Evolutionary conservation across 2,329 filamentous ascomycete species (phyloP).

Genomic region (Aspergillus neoniger): DNA sequence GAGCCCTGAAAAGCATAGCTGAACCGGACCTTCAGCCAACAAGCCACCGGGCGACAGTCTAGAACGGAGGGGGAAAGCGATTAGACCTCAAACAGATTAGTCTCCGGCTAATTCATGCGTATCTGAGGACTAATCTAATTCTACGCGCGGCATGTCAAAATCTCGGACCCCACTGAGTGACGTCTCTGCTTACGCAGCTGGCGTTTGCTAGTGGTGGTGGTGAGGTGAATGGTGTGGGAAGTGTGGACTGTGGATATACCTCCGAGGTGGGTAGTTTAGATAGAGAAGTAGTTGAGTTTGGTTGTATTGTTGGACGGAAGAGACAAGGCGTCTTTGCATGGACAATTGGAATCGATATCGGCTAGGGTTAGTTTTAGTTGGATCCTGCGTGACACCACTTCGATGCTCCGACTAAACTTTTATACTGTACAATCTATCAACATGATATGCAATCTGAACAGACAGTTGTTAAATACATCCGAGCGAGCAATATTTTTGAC

Average conservation of each 20-base stretch:
- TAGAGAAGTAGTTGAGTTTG: neutral
- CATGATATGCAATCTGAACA: neutral
- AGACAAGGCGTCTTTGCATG: neutral
- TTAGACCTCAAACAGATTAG: neutral
- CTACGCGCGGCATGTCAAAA: slow-evolving; percentile 12
- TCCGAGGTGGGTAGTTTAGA: neutral
- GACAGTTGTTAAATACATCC: no score
- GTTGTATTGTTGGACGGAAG: neutral
- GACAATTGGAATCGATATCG: neutral
- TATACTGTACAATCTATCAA: neutral
- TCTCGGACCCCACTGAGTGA: slow-evolving; percentile 23
- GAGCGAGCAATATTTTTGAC: no score
- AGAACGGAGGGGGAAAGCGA: neutral
- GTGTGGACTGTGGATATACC: neutral
- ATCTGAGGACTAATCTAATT: slow-evolving; percentile 1
- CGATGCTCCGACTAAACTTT: neutral
- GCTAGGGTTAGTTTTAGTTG: neutral
- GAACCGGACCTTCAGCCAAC: neutral
- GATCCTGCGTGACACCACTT: neutral
- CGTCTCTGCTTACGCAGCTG: slow-evolving; percentile 26
- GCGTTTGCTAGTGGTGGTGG: neutral
- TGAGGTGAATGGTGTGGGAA: neutral
- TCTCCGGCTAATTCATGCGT: slow-evolving; percentile 2
- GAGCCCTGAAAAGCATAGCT: slow-evolving; percentile 1
- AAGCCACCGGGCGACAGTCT: neutral